phyloP scores from a whole-genome alignment of 2,329 filamentous ascomycete species.

The Neonectria punicea region DNA sequence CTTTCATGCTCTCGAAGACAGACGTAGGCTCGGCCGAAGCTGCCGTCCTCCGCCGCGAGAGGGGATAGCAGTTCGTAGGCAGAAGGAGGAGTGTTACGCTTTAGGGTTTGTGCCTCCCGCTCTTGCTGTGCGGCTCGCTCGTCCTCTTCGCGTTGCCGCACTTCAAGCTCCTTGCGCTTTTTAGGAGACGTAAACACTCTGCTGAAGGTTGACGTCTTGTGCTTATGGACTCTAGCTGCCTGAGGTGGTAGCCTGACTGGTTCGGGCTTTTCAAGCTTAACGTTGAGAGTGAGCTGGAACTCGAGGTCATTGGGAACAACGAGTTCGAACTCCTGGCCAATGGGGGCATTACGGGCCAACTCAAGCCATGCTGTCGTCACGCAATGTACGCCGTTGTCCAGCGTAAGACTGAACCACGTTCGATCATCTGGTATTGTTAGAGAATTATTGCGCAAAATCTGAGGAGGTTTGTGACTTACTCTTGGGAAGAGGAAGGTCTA shows the following conservation, averaged over 20 bases:
- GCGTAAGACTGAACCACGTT: constrained; percentile 92
- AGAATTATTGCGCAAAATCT: no score
- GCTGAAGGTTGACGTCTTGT: constrained; percentile 90
- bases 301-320: constrained; percentile 98
- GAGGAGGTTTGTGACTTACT: constrained; percentile 67
- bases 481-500: constrained; percentile 89
- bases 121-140: constrained; percentile 74
- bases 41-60: constrained; percentile 89
- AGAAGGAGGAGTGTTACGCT: constrained; percentile 71
- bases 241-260: constrained; percentile 67
- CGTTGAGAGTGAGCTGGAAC: constrained; percentile 96
- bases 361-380: constrained; percentile 97
- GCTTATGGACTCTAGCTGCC: constrained; percentile 69
- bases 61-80: constrained; percentile 90
- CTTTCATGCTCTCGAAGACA: constrained; percentile 93
- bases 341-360: constrained; percentile 88
- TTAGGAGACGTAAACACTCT: constrained; percentile 93
- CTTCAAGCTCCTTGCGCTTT: constrained; percentile 94
- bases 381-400: constrained; percentile 98
- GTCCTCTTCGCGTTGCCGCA: constrained; percentile 84
- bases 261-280: constrained; percentile 84
- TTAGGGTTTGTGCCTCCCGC: constrained; percentile 72
- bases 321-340: constrained; percentile 97
- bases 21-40: constrained; percentile 93
- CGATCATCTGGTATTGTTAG: constrained; percentile 74